Base-by-base conservation (phyloP, 805 yeast genomes). In the Ogataea pini region DNA sequence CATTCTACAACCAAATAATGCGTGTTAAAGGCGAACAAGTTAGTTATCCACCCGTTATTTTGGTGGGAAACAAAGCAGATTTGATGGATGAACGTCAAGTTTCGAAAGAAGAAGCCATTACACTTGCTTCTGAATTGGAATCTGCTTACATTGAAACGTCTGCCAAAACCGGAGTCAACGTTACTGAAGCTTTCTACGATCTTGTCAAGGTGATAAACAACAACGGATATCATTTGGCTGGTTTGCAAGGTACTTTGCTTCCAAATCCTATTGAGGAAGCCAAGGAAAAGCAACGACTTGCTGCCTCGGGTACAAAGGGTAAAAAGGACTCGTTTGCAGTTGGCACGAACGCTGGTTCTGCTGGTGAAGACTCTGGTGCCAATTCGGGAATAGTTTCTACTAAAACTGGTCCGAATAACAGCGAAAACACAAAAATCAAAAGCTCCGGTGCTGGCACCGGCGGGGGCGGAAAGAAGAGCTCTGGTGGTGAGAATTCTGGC, bases 111-210 rank as follows among this genome's bases (percentile, higher is more conserved):
- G 91, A 86, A 63, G 88, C 83, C 22, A 58, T 67, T 45, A 70
- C 69, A 40, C 72, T 89, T 50, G 96, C 96, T 25, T 74, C 76
- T 47, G 76, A 79, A 54, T 79, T 88, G 61, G 75, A 77, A 51
- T 79, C 86, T 57, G 82, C 85, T 52, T 94, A 91, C 65, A 77
- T 91, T 58, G 99, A 94, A 70, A 89, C 98, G 1, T 83, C 92
- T 34, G 98, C 98, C 19, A 94, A 94, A 68, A 88, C 86, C 60
- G 84, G 96, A 50, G 78, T 85, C 56, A 91, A 94, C 60, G 97
- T 94, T 38, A 57, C 55, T 10, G 67, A 67, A 31, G 71, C 71
- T 9, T 69, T 69, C 54, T 61, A 68, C 52, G 59, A 59, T 16
- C 56, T 69, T 41, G 72, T 69, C 17, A 68, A 60, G 49, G 64